Base-by-base conservation (phyloP, 495 filamentous ascomycete species). In the Darksidea phi region DNA sequence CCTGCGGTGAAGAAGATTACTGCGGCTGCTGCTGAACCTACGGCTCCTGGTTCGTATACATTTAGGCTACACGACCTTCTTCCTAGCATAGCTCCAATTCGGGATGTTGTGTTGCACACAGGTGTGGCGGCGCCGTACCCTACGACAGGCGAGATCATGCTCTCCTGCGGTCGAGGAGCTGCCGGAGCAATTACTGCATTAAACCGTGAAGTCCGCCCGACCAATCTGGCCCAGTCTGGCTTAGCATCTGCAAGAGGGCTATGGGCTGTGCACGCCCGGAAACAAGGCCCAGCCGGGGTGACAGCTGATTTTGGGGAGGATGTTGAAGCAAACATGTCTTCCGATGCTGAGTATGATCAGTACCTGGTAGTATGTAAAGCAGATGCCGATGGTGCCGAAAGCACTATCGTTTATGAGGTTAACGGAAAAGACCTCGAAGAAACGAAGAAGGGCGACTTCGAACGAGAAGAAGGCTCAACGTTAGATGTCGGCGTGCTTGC, bases 401-500 rank as follows among this genome's bases (percentile, higher is more conserved):
- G 80, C 25, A 78, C 78, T 0, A 70, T 77, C 11, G 71, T 82
- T n/a, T 87, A 88, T 63, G 76, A 78, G 21, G 70, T 88, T 37
- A 86, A 83, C 0, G 75, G 80, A 5, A 80, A 81, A 20, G 80
- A 80, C 6, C 83, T 91, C 61, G 85, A 87, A 71, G 82, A 85
- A 26, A 75, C 86, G 1, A 77, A 75, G 0, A 86, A 81, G 21
- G 86, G 90, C 0, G 94, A 97, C 50, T 96, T 97, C 71, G 95
- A 97, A 59, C 83, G 86, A 6, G 92, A 92, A 64, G 87, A 84
- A 50, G 91, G 90, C 36, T 79, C 84, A 37, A 95, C 92, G 0
- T 77, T 97, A 54, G 87, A 95, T 59, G 86, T 91, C 25, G 88
- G 88, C 28, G 84, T 84, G 6, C 80, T 97, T 60, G 88, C 87